These are phyloP conservation scores for Albophoma yamanashiensis DNA, from an alignment of 2,329 filamentous ascomycete genomes.

Conservation along the genomic window DNA sequence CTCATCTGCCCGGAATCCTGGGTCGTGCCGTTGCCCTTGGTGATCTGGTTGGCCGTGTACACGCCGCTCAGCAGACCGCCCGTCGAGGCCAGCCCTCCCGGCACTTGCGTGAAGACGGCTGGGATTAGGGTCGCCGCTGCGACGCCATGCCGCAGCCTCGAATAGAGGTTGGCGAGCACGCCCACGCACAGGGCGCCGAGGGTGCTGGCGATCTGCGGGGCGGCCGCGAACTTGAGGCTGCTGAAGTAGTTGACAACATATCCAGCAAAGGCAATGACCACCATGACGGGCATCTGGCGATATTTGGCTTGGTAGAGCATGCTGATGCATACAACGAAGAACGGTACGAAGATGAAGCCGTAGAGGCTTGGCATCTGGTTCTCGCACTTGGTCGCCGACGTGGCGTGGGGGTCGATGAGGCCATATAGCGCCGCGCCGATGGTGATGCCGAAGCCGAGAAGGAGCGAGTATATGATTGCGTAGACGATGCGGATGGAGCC, in stretches of 20 bases:
- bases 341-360: constrained; percentile 62
- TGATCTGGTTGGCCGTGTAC: constrained; percentile 31
- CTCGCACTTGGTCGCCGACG: constrained; percentile 28
- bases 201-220: constrained; percentile 66
- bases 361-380: constrained; percentile 30
- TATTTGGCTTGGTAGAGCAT: constrained; percentile 74
- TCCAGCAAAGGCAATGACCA: constrained; percentile 60
- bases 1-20: constrained; percentile 14
- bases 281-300: constrained; percentile 70
- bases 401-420: constrained; percentile 44
- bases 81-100: constrained; percentile 34
- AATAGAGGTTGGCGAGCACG: constrained; percentile 67
- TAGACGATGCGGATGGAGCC: constrained; percentile 67
- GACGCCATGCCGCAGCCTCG: constrained; percentile 42
- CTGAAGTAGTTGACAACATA: constrained; percentile 71
- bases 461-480: constrained; percentile 62
- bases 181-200: constrained; percentile 69
- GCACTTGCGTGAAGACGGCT: constrained; percentile 37
- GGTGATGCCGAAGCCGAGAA: constrained; percentile 63
- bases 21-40: constrained; percentile 27
- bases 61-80: constrained; percentile 35
- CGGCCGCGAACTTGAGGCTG: constrained; percentile 51
- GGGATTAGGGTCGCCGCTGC: constrained; percentile 35
- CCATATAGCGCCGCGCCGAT: constrained; percentile 55
- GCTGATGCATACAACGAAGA: constrained; percentile 63